Conservation (phyloP, 768 basidiomycete genomes). For the Cystofilobasidium ferigula region DNA sequence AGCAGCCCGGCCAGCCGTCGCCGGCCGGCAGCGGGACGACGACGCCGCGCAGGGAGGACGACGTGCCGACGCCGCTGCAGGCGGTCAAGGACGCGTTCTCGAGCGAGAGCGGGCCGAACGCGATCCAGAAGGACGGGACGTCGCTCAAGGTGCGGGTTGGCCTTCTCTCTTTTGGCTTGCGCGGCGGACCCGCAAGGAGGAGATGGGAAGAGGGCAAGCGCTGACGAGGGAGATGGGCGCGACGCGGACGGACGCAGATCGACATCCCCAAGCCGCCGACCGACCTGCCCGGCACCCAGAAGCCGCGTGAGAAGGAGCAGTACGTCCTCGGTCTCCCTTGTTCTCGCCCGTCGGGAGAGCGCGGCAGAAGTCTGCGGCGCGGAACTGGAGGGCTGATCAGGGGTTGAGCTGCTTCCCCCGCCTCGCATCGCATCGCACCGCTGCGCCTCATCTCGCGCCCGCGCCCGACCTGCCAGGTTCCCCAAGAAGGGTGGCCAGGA, state of each 20-base stretch:
- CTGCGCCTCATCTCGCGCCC: neutral
- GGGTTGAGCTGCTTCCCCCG: neutral
- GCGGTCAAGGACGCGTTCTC: neutral
- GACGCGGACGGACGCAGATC: constrained; percentile 15
- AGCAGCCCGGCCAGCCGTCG: neutral
- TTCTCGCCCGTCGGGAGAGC: neutral
- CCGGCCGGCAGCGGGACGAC: neutral
- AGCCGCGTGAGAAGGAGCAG: constrained; percentile 23
- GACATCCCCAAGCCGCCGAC: constrained; percentile 25
- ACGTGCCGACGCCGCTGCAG: neutral
- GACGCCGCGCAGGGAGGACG: neutral
- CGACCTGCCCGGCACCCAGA: constrained; percentile 17
- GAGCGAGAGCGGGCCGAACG: neutral
- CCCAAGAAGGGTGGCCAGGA: neutral
- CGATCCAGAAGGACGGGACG: neutral
- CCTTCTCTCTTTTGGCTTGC: neutral
- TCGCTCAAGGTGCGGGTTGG: constrained; percentile 9
- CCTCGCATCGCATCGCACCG: no score
- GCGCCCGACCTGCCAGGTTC: neutral
- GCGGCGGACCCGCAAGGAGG: neutral
- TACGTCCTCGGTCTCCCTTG: neutral
- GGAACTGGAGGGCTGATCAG: neutral
- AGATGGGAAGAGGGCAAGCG: neutral
- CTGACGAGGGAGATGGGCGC: neutral
- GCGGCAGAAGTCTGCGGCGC: neutral